Base-by-base conservation (phyloP, 176 grass and related monocot species). In the Musa acuminata region DNA sequence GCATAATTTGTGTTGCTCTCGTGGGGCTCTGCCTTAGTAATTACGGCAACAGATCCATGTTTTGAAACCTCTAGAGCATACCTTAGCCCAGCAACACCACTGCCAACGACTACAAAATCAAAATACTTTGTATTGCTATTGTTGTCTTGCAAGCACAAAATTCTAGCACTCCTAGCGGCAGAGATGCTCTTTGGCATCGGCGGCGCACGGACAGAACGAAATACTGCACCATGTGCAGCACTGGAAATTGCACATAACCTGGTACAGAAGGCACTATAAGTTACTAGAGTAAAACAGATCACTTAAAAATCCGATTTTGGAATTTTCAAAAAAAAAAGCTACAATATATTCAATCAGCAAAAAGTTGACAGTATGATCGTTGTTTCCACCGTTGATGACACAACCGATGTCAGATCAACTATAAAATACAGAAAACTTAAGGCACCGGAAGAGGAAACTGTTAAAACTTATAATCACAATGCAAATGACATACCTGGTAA, bases 1-100 rank as follows among this genome's bases (percentile, higher is more conserved):
- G 94, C 94, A 20, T 97, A 97, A 68, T 88, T 93, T 68, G 94
- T 97, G 85, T 97, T 97, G 83, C 94, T 97, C 82, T 97, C 94
- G 13, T 93, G 78, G 71, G 94, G 94, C 75, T 97, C 94, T 57
- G 87, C 94, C 80, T 97, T 97, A 13, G 94, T 97, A 71, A 97
- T 89, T 75, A 97, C 67, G 72, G 94, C 94, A 23, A 97, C 94
- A 52, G 90, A 87, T 52, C 94, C 90, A 19, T 97, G 59, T 77
- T 92, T 83, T 11, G 90, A 90, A 68, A 97, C 94, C 86, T 97
- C 90, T n/a, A 97, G 80, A 25, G 94, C 94, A 77, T 97, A 97
- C 80, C 89, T 88, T 77, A 97, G 75, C 23, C 94, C 94, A 83
- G 94, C 90, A 70, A 97, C 90, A 60, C 94, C 94, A 12, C 90